Evolutionary conservation across 2,329 filamentous ascomycete genomes (phyloP).

Genomic region (Talaromyces sp.): DNA sequence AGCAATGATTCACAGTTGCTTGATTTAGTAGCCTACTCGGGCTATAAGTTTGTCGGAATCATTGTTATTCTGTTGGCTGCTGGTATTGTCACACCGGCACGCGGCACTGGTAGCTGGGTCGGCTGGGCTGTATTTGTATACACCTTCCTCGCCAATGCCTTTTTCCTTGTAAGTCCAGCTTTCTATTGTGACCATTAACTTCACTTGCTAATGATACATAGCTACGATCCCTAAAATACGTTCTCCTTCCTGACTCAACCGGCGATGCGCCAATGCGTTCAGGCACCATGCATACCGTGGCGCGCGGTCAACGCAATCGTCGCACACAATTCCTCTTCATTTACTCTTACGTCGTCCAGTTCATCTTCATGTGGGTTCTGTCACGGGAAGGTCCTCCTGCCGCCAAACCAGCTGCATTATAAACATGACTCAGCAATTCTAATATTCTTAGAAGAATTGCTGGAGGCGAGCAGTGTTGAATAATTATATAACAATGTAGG

Average conservation of each 20-base stretch:
- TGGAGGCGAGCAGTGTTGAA: background rate
- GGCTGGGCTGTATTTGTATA: constrained; percentile 89
- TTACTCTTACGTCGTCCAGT: constrained; percentile 91
- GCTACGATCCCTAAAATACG: constrained; percentile 94
- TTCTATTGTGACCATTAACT: background rate
- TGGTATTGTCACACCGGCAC: constrained; percentile 72
- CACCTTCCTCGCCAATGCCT: constrained; percentile 88
- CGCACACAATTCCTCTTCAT: constrained; percentile 89
- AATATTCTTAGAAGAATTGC: background rate
- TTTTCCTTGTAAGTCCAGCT: constrained; percentile 73
- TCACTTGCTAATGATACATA: constrained; percentile 36
- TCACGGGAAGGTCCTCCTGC: constrained; percentile 51
- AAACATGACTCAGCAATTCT: background rate
- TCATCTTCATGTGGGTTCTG: constrained; percentile 88
- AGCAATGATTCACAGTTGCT: constrained; percentile 90
- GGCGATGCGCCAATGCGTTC: constrained; percentile 60
- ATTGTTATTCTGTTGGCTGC: constrained; percentile 81
- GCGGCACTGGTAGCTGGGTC: constrained; percentile 80
- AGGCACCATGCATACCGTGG: constrained; percentile 65
- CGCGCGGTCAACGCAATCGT: constrained; percentile 79
- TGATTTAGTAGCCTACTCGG: constrained; percentile 91
- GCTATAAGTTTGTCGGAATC: constrained; percentile 98
- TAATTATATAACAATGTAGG: constrained; percentile 9
- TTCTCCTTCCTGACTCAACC: constrained; percentile 80
- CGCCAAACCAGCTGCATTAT: constrained; percentile 20